These are phyloP conservation scores for Phytopythium aichiense DNA, from an alignment of 352 stramenopile genomes.

Conservation along the genomic window DNA sequence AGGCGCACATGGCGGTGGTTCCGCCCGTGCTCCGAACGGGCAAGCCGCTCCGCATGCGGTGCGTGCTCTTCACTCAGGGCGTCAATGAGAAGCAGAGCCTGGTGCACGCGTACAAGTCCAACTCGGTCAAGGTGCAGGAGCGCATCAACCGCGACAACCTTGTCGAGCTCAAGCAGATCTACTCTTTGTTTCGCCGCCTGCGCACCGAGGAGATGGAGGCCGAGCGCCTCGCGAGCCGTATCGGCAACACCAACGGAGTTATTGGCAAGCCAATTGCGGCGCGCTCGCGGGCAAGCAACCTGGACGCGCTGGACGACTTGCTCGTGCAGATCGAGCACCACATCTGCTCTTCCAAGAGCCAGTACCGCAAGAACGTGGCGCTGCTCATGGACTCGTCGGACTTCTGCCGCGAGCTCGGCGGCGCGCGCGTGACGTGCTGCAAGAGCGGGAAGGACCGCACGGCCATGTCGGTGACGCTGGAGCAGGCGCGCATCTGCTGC, in stretches of 20 bases:
- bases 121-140: slow-evolving; percentile 72
- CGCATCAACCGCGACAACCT: slow-evolving; percentile 82
- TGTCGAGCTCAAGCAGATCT: slow-evolving; percentile 56
- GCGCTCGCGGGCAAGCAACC: slow-evolving; percentile 16
- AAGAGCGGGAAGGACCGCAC: slow-evolving; percentile 98
- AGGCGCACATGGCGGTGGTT: slow-evolving; percentile 49
- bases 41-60: slow-evolving; percentile 49
- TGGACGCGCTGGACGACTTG: slow-evolving; percentile 62
- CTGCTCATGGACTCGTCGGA: slow-evolving; percentile 80
- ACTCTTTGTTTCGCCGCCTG: slow-evolving; percentile 45
- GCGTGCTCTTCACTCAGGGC: slow-evolving; percentile 76
- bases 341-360: slow-evolving; percentile 56
- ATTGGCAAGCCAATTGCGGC: slow-evolving; percentile 3
- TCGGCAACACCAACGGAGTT: not conserved
- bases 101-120: slow-evolving; percentile 73
- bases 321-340: slow-evolving; percentile 69
- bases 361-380: slow-evolving; percentile 82
- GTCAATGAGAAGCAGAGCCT: slow-evolving; percentile 86
- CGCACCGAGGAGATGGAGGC: slow-evolving; percentile 36
- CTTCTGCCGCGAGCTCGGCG: slow-evolving; percentile 84
- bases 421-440: slow-evolving; percentile 93
- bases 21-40: slow-evolving; percentile 39
- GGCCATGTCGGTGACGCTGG: slow-evolving; percentile 96
- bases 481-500: slow-evolving; percentile 77
- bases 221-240: slow-evolving; percentile 12